Evolutionary conservation across 1,284 basidiomycete species (phyloP), one percentile per base, ranked within the genome.

Genomic region (Thecaphora thlaspeos): DNA sequence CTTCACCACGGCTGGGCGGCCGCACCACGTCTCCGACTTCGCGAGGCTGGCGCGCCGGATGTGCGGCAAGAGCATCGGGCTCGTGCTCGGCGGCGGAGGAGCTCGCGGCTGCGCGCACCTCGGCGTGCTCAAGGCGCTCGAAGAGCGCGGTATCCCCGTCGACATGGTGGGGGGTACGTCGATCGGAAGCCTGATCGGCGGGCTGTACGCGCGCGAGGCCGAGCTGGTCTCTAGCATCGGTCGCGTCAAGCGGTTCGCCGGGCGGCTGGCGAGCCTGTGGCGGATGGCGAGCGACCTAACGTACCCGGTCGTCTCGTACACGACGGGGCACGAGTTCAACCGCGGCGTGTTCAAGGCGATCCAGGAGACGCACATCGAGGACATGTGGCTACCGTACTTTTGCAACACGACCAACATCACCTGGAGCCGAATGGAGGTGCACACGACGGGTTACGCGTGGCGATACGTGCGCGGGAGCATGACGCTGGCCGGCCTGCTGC

Each of bases 331-430:
- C 75, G 63, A 65, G 42, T 70, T 62, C 65, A 71, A 72, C 43
- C 28, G 61, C 42, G 70, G 53, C 41, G 54, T 60, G 39, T 46
- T 64, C 41, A 63, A 62, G 41, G 54, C 59, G 44, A 67, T 71
- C 24, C 55, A 63, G 32, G 68, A 59, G 42, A 51, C 46, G 47
- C 65, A 73, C 78, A 96, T 98, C 49, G 93, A 97, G 80, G 91
- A 95, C 80, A 94, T 95, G 88, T 98, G 94, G 95, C 83, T 98
- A 4, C 94, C 95, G 2, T 99, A 88, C 81, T 99, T 93, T 80
- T 95, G 91, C 80, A 97, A 97, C 74, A 92, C 93, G 8, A 96
- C 95, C n/a, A 97, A 97, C 75, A 96, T 99, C 76, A 93, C 89
- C 46, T 91, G 90, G 54, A 95, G 91, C 11, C 84, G 87, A 5